These are phyloP conservation scores for Chloris gayana DNA, from an alignment of 176 grass and related monocot genomes.

Conservation along the genomic window DNA sequence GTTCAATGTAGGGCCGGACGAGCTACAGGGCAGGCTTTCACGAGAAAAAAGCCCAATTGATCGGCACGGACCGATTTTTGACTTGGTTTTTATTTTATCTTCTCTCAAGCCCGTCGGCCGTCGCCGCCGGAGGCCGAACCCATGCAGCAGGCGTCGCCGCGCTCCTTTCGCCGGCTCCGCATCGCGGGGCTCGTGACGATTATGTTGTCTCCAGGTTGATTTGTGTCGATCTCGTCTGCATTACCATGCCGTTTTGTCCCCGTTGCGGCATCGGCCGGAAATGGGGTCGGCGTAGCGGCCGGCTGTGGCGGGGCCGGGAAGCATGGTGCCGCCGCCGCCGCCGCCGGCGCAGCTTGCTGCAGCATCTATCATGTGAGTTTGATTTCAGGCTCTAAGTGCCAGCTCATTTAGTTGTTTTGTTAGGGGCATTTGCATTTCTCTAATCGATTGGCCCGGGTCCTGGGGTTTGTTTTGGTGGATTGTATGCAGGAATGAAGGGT, in stretches of 20 bases:
- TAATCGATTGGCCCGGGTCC: neutral
- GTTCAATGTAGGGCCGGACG: neutral
- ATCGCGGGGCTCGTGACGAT: neutral
- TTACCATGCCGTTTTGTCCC: neutral
- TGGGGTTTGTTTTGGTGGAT: no score
- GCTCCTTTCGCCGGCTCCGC: neutral
- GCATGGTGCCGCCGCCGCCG: no score
- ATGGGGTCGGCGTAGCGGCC: constrained; percentile 52
- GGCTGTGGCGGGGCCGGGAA: constrained; percentile 43
- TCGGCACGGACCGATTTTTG: neutral
- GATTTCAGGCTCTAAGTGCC: neutral
- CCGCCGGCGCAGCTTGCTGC: constrained; percentile 35
- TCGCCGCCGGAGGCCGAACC: constrained; percentile 23
- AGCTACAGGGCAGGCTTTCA: neutral
- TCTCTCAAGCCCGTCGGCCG: neutral
- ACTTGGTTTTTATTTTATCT: neutral
- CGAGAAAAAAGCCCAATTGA: neutral
- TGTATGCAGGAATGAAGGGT: constrained; percentile 33
- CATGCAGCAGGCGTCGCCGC: constrained; percentile 36
- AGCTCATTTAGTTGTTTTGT: neutral
- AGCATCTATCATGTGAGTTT: constrained; percentile 51
- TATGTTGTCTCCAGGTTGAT: neutral
- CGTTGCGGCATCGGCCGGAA: constrained; percentile 45
- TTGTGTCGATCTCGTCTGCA: neutral
- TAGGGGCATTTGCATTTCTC: neutral